These are phyloP conservation scores for Arthrobotrys conoides DNA, from an alignment of 2,329 filamentous ascomycete species.

Conservation along the genomic window DNA sequence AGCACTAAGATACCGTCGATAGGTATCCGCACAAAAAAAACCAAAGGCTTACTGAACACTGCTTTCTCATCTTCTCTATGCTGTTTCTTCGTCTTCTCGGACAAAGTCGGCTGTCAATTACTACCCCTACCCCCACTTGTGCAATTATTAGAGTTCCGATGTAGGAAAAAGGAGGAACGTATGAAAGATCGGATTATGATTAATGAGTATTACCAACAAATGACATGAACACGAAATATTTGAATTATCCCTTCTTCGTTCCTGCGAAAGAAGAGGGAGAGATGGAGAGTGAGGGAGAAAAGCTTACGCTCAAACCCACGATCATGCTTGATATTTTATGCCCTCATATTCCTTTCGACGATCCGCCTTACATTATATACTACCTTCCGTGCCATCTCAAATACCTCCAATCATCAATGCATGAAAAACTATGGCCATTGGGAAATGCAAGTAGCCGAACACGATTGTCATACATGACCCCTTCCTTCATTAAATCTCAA, in stretches of 20 bases:
- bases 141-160: neutral
- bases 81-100: slow-evolving; percentile 3
- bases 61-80: neutral
- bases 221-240: slow-evolving; percentile 3
- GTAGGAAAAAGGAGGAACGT: slow-evolving; percentile 21
- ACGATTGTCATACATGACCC: slow-evolving; percentile 1
- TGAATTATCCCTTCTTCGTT: neutral
- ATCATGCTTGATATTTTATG: slow-evolving; percentile 19
- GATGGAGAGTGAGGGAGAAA: neutral
- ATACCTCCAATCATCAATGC: slow-evolving; percentile 23
- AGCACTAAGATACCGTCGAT: slow-evolving; percentile 53
- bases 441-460: slow-evolving; percentile 30
- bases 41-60: slow-evolving; percentile 44
- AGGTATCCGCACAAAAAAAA: slow-evolving; percentile 32
- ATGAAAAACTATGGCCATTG: neutral
- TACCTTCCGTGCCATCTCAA: slow-evolving; percentile 6
- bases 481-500: slow-evolving; percentile 11
- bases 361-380: slow-evolving; percentile 9
- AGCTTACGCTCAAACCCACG: neutral
- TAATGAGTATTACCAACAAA: slow-evolving; percentile 1
- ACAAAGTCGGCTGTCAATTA: slow-evolving; percentile 20
- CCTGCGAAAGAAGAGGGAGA: neutral
- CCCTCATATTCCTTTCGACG: slow-evolving; percentile 16
- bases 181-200: slow-evolving; percentile 15
- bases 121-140: neutral